phyloP scores from a whole-genome alignment of 805 yeast species.

The Cyberlindnera maclurae region DNA sequence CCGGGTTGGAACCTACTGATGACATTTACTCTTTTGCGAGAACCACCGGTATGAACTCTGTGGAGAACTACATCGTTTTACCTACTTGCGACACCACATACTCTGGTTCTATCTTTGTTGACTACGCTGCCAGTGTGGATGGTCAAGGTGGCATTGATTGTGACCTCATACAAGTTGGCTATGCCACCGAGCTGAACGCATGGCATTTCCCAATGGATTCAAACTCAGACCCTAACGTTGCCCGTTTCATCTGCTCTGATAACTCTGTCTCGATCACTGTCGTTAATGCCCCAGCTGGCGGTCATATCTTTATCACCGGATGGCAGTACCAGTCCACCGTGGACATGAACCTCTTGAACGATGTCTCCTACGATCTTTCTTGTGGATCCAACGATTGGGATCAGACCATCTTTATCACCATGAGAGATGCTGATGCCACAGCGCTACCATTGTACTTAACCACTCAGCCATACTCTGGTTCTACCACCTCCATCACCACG shows the following conservation, averaged over 20 bases:
- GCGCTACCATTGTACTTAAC: slow-evolving; percentile 16
- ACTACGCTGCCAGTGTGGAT: slow-evolving; percentile 11
- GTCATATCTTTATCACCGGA: slow-evolving; percentile 25
- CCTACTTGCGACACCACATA: slow-evolving; percentile 25
- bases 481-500: slow-evolving; percentile 15
- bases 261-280: slow-evolving; percentile 12
- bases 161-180: slow-evolving; percentile 12
- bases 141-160: slow-evolving; percentile 20
- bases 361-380: slow-evolving; percentile 9
- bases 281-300: slow-evolving; percentile 21
- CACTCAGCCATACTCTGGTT: slow-evolving; percentile 15
- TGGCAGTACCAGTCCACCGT: slow-evolving; percentile 20
- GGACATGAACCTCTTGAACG: slow-evolving; percentile 5
- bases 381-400: slow-evolving; percentile 8
- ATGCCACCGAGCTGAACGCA: slow-evolving; percentile 27
- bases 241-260: slow-evolving; percentile 22
- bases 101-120: slow-evolving; percentile 23
- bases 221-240: slow-evolving; percentile 4
- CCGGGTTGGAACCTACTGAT: slow-evolving; percentile 14
- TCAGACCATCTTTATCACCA: slow-evolving; percentile 4
- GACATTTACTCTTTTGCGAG: slow-evolving; percentile 22
- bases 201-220: slow-evolving; percentile 26
- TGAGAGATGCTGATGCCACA: slow-evolving; percentile 17
- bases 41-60: slow-evolving; percentile 26
- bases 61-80: slow-evolving; percentile 28